These are phyloP conservation scores for Cryptosporidium sp. DNA, from an alignment of 169 alveolate genomes.

Conservation along the genomic window DNA sequence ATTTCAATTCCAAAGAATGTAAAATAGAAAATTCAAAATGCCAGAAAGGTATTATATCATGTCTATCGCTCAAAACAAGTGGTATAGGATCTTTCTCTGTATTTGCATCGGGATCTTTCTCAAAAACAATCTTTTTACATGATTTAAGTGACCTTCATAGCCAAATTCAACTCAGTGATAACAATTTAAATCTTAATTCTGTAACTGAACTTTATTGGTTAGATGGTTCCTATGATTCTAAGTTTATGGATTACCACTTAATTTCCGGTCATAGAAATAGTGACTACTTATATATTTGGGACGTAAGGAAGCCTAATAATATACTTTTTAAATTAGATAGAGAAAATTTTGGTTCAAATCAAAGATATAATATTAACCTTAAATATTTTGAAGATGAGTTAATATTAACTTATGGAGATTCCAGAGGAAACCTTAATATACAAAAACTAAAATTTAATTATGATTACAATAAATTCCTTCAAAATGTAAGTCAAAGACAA, in stretches of 20 bases:
- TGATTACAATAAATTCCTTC: background rate
- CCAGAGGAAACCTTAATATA: constrained; percentile 29
- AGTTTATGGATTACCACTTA: constrained; percentile 42
- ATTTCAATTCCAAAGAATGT: background rate
- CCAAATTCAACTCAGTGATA: constrained; percentile 26
- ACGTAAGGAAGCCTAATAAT: constrained; percentile 58
- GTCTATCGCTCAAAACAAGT: constrained; percentile 38
- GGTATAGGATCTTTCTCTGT: constrained; percentile 66
- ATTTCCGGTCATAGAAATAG: constrained; percentile 48
- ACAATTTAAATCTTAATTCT: background rate
- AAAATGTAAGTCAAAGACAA: background rate
- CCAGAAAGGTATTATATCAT: constrained; percentile 58
- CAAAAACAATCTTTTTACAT: constrained; percentile 30
- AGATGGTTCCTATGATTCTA: background rate
- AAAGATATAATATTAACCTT: constrained; percentile 23
- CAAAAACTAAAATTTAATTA: constrained; percentile 31
- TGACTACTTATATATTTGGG: constrained; percentile 42
- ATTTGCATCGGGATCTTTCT: constrained; percentile 47
- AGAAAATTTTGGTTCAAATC: constrained; percentile 13
- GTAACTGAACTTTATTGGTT: constrained; percentile 63
- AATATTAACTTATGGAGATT: constrained; percentile 42
- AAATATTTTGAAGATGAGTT: constrained; percentile 11
- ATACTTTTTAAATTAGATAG: constrained; percentile 20
- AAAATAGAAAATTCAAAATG: background rate
- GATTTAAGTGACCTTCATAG: constrained; percentile 31